Conservation (phyloP, 345 rosid species). For the Reutealis trisperma region DNA sequence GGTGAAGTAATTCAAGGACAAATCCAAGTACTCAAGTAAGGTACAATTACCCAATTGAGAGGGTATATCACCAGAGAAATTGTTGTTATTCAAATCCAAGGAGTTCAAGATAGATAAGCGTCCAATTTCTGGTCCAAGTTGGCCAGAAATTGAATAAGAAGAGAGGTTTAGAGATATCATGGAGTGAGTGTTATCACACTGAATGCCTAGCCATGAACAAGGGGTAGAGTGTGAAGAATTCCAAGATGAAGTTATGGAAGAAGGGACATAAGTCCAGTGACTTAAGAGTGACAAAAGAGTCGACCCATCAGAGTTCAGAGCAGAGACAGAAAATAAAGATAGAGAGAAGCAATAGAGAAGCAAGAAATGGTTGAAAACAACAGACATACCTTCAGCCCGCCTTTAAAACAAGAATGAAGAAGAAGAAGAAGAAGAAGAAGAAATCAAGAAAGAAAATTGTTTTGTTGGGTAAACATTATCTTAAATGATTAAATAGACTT, state of each 20-base stretch:
- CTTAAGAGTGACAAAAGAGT: constrained; percentile 4
- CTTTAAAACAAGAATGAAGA: too few relatives aligned
- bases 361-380: not conserved
- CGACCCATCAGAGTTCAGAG: not conserved
- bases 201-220: constrained; percentile 63
- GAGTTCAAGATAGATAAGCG: constrained; percentile 37
- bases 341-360: not conserved
- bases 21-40: constrained; percentile 48
- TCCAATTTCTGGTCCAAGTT: constrained; percentile 56
- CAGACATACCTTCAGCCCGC: not conserved
- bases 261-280: constrained; percentile 2
- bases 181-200: constrained; percentile 38
- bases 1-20: constrained; percentile 52
- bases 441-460: too few relatives aligned
- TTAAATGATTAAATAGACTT: too few relatives aligned
- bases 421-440: too few relatives aligned
- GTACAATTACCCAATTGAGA: constrained; percentile 52
- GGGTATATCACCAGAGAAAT: constrained; percentile 55
- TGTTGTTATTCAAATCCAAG: constrained; percentile 56
- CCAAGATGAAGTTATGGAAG: constrained; percentile 36
- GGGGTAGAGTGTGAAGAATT: constrained; percentile 52
- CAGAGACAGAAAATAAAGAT: not conserved
- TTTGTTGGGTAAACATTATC: too few relatives aligned
- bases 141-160: constrained; percentile 50
- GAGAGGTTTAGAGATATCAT: constrained; percentile 54